Evolutionary conservation across 768 basidiomycete genomes (phyloP).

Genomic region (Roridomyces roridus): DNA sequence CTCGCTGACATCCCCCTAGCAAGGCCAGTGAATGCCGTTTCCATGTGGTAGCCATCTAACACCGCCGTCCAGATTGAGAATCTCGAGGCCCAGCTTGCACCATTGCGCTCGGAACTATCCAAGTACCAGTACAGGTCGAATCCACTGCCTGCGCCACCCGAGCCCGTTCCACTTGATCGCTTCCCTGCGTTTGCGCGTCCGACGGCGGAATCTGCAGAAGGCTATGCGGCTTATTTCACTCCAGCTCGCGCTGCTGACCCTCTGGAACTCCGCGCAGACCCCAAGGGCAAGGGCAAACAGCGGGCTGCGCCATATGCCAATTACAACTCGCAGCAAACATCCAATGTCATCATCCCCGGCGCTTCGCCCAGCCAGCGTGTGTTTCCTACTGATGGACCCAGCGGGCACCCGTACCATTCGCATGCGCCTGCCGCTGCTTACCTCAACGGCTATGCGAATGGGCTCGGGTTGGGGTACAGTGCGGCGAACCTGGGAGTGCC

Average conservation of each 20-base stretch:
- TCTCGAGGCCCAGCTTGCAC: conserved; percentile 41
- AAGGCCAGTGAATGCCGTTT: conserved; percentile 20
- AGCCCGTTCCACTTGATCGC: conserved; percentile 53
- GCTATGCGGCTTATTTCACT: conserved; percentile 16
- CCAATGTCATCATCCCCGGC: conserved; percentile 35
- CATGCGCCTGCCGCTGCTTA: conserved; percentile 36
- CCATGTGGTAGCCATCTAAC: neutral
- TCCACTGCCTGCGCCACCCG: conserved; percentile 63
- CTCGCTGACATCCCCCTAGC: conserved; percentile 15
- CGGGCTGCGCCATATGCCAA: conserved; percentile 6
- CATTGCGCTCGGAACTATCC: conserved; percentile 37
- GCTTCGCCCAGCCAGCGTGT: conserved; percentile 38
- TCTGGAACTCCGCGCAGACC: neutral
- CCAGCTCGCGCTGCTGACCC: neutral
- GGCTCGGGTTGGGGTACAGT: conserved; percentile 42
- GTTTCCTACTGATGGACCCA: conserved; percentile 29
- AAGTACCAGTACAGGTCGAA: conserved; percentile 44
- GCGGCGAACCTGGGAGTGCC: conserved; percentile 20
- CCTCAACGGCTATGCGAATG: conserved; percentile 41
- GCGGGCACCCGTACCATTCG: conserved; percentile 17
- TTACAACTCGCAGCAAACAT: neutral
- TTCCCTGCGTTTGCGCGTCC: conserved; percentile 48
- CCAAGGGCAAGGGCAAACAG: conserved; percentile 21
- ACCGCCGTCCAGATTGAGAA: conserved; percentile 26
- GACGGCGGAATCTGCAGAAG: conserved; percentile 24